Evolutionary conservation across 2,329 filamentous ascomycete species (phyloP).

Genomic region (Fusarium praegraminearum): DNA sequence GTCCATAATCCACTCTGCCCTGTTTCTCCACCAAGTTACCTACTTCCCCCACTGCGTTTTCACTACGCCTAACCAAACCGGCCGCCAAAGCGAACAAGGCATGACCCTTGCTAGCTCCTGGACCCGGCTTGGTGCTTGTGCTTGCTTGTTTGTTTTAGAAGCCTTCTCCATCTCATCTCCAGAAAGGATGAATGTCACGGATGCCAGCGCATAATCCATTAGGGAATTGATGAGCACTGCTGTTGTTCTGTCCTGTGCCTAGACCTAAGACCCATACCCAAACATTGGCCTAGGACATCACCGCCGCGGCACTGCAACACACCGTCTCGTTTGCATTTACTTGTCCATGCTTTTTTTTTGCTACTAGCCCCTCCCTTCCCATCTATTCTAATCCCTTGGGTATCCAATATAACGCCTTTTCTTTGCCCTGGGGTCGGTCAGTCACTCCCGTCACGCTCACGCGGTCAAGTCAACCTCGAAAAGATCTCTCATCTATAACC

Average conservation of each 20-base stretch:
- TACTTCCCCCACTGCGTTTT: constrained; percentile 22
- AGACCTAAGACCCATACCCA: not conserved
- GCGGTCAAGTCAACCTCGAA: constrained; percentile 13
- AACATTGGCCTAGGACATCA: constrained; percentile 28
- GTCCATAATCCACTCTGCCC: constrained; percentile 28
- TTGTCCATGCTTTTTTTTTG: constrained; percentile 19
- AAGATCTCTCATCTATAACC: constrained; percentile 30
- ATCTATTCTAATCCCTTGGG: constrained; percentile 17
- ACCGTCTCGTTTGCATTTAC: constrained; percentile 41
- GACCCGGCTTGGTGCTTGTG: constrained; percentile 14
- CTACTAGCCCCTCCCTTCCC: constrained; percentile 25
- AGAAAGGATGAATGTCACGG: constrained; percentile 14
- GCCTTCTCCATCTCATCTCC: constrained; percentile 1
- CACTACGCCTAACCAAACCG: constrained; percentile 29
- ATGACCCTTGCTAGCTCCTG: constrained; percentile 31
- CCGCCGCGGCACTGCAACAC: constrained; percentile 42
- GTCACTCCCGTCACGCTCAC: constrained; percentile 1
- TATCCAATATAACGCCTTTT: constrained; percentile 27
- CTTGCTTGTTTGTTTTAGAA: constrained; percentile 27
- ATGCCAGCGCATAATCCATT: constrained; percentile 45
- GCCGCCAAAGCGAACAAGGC: constrained; percentile 37
- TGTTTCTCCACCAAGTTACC: constrained; percentile 37
- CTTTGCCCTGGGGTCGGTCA: constrained; percentile 14
- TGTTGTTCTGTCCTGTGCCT: constrained; percentile 41
- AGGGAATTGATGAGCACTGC: constrained; percentile 38